These are phyloP conservation scores for Thielaviopsis ethacetica DNA, from an alignment of 2,329 filamentous ascomycete species.

Conservation along the genomic window DNA sequence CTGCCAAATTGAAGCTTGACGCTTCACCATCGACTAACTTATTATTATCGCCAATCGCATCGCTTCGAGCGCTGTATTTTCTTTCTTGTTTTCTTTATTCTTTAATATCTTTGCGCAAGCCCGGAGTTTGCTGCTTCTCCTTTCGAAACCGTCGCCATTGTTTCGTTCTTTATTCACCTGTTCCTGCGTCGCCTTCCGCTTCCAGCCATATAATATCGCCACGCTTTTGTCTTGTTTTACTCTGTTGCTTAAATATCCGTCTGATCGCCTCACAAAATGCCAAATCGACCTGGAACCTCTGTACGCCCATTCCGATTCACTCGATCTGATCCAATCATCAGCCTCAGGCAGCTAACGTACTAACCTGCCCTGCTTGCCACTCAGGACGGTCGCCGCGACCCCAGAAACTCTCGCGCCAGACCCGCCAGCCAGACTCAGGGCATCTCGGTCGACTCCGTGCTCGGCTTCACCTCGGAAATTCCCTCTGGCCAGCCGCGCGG, in stretches of 20 bases:
- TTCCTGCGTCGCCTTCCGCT: neutral
- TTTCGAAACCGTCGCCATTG: neutral
- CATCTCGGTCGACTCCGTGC: constrained; percentile 84
- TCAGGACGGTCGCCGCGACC: constrained; percentile 6
- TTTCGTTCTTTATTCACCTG: neutral
- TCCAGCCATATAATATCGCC: neutral
- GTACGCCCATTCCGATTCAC: neutral
- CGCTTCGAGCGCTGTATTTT: neutral
- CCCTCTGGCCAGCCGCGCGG: constrained; percentile 80
- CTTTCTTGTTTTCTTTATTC: neutral
- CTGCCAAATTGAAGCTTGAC: too few relatives aligned
- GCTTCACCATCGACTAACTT: too few relatives aligned
- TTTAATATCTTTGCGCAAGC: neutral
- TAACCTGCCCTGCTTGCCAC: neutral
- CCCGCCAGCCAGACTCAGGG: constrained; percentile 19
- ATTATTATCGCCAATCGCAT: neutral
- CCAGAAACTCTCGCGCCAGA: neutral
- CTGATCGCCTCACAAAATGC: neutral
- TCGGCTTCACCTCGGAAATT: constrained; percentile 87
- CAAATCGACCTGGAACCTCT: constrained; percentile 1
- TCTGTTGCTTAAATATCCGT: neutral
- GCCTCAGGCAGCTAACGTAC: neutral
- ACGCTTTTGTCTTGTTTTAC: neutral
- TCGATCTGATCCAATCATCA: too few relatives aligned
- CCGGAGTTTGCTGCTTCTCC: neutral